Evolutionary conservation across 352 stramenopile genomes (phyloP).

Genomic region (Phytophthora lateralis): DNA sequence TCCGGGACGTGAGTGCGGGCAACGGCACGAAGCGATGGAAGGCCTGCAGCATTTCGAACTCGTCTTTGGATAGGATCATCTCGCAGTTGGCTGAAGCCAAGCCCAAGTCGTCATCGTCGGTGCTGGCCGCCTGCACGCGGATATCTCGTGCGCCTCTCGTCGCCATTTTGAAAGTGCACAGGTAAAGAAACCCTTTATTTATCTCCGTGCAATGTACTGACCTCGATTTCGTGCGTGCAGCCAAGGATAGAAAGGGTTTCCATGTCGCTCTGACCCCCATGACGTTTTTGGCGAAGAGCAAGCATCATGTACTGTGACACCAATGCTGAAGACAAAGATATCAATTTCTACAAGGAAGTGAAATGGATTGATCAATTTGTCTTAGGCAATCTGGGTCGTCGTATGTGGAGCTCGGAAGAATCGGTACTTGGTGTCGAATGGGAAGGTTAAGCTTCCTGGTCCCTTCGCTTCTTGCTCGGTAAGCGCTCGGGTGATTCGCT

Average conservation of each 20-base stretch:
- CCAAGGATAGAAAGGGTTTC: constrained; percentile 10
- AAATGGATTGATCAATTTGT: constrained; percentile 6
- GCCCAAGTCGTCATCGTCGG: constrained; percentile 16
- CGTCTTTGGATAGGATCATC: constrained; percentile 54
- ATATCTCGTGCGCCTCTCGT: constrained; percentile 20
- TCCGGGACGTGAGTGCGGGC: constrained; percentile 54
- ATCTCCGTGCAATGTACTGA: constrained; percentile 18
- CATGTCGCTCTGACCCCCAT: not conserved
- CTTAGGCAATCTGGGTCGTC: constrained; percentile 29
- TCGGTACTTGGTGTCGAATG: constrained; percentile 18
- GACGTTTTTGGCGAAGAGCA: not conserved
- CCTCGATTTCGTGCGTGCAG: not conserved
- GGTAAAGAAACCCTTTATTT: constrained; percentile 5
- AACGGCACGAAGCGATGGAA: constrained; percentile 63
- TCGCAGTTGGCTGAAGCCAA: constrained; percentile 30
- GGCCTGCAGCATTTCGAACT: constrained; percentile 60
- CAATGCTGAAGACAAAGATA: not conserved
- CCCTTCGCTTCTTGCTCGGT: constrained; percentile 29
- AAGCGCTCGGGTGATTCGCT: constrained; percentile 32
- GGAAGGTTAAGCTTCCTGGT: not conserved
- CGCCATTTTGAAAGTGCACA: constrained; percentile 8
- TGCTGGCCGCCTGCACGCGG: constrained; percentile 2
- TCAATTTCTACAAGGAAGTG: not conserved
- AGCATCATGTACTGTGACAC: not conserved
- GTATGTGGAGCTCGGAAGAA: constrained; percentile 10